Conservation (phyloP, 2,329 filamentous ascomycete genomes). For the Calonectria crousiana region DNA sequence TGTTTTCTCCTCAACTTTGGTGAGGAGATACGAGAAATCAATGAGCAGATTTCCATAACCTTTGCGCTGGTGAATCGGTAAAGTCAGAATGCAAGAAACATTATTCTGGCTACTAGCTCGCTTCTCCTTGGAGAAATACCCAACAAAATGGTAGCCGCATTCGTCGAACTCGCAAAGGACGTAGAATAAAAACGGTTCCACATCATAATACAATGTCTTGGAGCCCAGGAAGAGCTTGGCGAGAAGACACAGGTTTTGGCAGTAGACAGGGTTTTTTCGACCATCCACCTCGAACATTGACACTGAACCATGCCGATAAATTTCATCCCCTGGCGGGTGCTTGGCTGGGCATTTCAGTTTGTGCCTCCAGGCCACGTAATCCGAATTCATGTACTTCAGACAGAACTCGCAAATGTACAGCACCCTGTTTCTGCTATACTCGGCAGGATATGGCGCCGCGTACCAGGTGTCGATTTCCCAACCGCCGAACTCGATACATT, state of each 20-base stretch:
- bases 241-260: slow-evolving; percentile 94
- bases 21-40: slow-evolving; percentile 97
- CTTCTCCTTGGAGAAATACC: slow-evolving; percentile 99
- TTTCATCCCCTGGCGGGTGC: slow-evolving; percentile 96
- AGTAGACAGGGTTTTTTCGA: slow-evolving; percentile 97
- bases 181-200: slow-evolving; percentile 97
- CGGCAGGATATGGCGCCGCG: slow-evolving; percentile 96
- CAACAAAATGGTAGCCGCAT: slow-evolving; percentile 93
- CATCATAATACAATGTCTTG: slow-evolving; percentile 98
- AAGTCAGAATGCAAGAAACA: slow-evolving; percentile 94
- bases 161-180: slow-evolving; percentile 96
- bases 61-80: slow-evolving; percentile 96
- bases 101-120: slow-evolving; percentile 95
- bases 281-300: slow-evolving; percentile 99
- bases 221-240: slow-evolving; percentile 98
- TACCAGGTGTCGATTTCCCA: slow-evolving; percentile 99
- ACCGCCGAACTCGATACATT: slow-evolving; percentile 97
- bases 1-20: slow-evolving; percentile 91
- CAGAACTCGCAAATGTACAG: slow-evolving; percentile 99
- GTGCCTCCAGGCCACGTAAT: slow-evolving; percentile 97
- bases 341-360: slow-evolving; percentile 97
- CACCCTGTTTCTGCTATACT: slow-evolving; percentile 95
- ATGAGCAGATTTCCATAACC: slow-evolving; percentile 97
- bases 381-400: slow-evolving; percentile 99
- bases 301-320: slow-evolving; percentile 90